Base-by-base conservation (phyloP, 441 rosid genomes). In the Populus hybrid region DNA sequence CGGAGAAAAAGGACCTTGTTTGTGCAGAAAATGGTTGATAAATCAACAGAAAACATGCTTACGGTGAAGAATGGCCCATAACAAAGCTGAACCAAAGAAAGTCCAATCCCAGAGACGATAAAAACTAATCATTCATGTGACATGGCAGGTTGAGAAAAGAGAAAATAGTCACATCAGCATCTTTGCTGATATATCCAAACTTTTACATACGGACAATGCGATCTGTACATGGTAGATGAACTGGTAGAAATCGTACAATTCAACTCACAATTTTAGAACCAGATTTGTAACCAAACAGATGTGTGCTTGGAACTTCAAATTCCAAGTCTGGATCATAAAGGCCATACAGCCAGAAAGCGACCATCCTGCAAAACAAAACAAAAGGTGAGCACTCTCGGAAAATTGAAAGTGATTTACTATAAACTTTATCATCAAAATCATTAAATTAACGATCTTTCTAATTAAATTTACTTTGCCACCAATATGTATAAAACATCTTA, bases 251-350 rank as follows among this genome's bases (percentile, higher is more conserved):
- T 6, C 26, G 38, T 72, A 74, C 24, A 57, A 74, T 28, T 67
- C 76, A 76, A 86, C 90, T 87, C 83, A 88, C 91, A 80, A 54
- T 83, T 73, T 81, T 81, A 80, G 81, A 46, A 77, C 80, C 73
- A 40, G 86, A 74, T 69, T 73, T 79, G 71, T 76, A 72, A 42
- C 67, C 76, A 66, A 70, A 82, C 38, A 67, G 54, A 72, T 75
- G 73, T 36, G 64, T 54, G 74, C 77, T 73, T 38, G 82, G 77
- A 73, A 80, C 83, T 78, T 85, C 88, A 80, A 83, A 90, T 80
- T 82, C 83, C 93, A 90, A 86, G 81, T 85, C 78, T 70, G 93
- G 91, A 85, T 87, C 88, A 84, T 77, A 81, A 75, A 90, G 88
- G 73, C 90, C 91, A 80, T 87, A 87, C 35, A 88, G 67, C 5